phyloP scores from a whole-genome alignment of 2,329 filamentous ascomycete species.

The Berkeleyomyces rouxiae region DNA sequence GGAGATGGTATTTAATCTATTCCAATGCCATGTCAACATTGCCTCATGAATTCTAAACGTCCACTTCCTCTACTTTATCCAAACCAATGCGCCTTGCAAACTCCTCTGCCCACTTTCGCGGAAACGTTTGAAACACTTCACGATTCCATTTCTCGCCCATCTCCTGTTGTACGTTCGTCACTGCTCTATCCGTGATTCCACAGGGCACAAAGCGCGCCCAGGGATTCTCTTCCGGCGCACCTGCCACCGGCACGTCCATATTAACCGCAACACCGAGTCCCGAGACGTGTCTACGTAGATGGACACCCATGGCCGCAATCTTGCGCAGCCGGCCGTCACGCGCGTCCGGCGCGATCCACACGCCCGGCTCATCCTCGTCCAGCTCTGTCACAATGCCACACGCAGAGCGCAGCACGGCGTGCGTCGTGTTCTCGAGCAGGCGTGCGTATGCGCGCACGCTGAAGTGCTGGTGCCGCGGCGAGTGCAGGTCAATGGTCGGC shows the following conservation, averaged over 20 bases:
- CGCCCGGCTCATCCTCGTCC: conserved; percentile 64
- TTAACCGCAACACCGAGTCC: conserved; percentile 75
- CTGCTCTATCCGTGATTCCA: conserved; percentile 61
- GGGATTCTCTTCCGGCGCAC: conserved; percentile 26
- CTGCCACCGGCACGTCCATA: conserved; percentile 40
- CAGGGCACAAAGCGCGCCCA: conserved; percentile 72
- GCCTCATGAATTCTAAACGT: conserved; percentile 16
- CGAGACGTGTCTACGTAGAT: conserved; percentile 67
- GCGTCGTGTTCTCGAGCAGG: conserved; percentile 60
- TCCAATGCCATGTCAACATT: background rate
- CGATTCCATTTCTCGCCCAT: conserved; percentile 17
- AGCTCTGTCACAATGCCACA: conserved; percentile 42
- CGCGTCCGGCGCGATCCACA: conserved; percentile 42
- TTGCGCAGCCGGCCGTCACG: conserved; percentile 34
- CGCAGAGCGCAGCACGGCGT: conserved; percentile 37
- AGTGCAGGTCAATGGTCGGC: conserved; percentile 67
- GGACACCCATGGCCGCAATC: conserved; percentile 84
- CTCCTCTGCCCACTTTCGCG: conserved; percentile 6
- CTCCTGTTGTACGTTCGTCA: conserved; percentile 55
- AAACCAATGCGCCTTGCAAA: conserved; percentile 7
- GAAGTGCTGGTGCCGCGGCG: conserved; percentile 36
- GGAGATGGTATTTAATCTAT: conserved; percentile 24
- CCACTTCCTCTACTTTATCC: background rate
- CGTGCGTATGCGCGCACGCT: conserved; percentile 62
- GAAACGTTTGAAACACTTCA: background rate